These are phyloP conservation scores for Chenopodium quinoa DNA, from an alignment of 148 eudicot genomes.

Conservation along the genomic window DNA sequence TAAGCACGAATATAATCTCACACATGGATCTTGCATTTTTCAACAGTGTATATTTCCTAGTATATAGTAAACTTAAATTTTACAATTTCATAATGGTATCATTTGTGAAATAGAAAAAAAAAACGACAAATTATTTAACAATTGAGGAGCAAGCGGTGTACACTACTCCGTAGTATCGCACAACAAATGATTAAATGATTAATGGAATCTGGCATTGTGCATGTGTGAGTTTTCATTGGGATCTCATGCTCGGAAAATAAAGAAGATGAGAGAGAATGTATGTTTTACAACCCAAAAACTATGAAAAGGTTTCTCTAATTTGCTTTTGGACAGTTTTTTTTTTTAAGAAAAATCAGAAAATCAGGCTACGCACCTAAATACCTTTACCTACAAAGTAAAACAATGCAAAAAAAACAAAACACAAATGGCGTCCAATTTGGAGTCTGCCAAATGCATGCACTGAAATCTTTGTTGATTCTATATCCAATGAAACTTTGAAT, in stretches of 20 bases:
- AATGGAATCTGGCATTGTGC: neutral
- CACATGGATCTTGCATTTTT: no score
- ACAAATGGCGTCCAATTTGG: neutral
- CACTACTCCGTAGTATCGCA: neutral
- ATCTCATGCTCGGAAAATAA: neutral
- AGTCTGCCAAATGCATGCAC: neutral
- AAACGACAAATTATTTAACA: no score
- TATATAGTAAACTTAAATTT: no score
- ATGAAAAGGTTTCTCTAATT: neutral
- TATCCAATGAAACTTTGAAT: no score
- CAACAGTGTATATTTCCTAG: no score
- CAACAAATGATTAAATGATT: neutral
- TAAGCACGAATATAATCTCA: no score
- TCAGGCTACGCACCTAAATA: neutral
- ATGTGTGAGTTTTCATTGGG: slow-evolving; percentile 9
- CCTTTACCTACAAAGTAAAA: neutral
- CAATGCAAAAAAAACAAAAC: neutral
- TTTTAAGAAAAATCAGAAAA: no score
- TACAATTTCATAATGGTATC: no score
- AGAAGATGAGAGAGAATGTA: neutral
- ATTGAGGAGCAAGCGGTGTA: neutral
- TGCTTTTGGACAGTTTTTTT: neutral
- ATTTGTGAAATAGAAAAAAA: no score
- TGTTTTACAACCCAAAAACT: neutral
- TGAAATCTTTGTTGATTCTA: neutral